A percentile compares a stretch with the other conserved stretches of the same genome.
phyloP scores from a whole-genome alignment of 2,329 filamentous ascomycete genomes.

The Colletotrichum sp. region DNA sequence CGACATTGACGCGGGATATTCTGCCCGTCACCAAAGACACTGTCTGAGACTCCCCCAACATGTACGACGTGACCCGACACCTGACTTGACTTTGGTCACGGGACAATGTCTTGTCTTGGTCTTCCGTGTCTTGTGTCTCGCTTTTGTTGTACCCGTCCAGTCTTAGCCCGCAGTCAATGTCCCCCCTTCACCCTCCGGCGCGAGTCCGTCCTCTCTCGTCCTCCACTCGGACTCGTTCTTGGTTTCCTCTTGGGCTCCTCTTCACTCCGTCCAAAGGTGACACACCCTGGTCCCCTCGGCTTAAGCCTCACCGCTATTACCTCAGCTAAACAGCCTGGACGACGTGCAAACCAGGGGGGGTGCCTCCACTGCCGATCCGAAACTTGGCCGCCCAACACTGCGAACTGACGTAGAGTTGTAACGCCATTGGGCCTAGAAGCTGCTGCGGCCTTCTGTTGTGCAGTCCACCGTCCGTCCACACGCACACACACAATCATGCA shows the following conservation, averaged over 20 bases:
- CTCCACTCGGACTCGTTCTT: background rate
- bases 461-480: background rate
- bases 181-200: background rate
- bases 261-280: background rate
- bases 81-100: background rate
- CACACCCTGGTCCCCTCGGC: background rate
- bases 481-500: background rate
- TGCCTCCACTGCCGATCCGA: slow-evolving; percentile 1
- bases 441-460: background rate
- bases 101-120: background rate
- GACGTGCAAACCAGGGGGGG: background rate
- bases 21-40: background rate
- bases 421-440: slow-evolving; percentile 8
- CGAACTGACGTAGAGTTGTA: background rate
- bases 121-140: background rate
- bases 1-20: background rate
- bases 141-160: background rate
- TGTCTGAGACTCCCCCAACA: background rate
- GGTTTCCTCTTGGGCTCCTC: background rate
- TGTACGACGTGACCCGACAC: background rate
- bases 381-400: background rate
- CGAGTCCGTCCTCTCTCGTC: background rate
- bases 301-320: slow-evolving; percentile 12
- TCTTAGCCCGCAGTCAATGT: background rate
- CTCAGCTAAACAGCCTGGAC: background rate